A percentile compares a stretch with the other conserved stretches of the same genome.
Evolutionary conservation across 352 stramenopile species (phyloP).

Genomic region (Phytophthora tubulina): DNA sequence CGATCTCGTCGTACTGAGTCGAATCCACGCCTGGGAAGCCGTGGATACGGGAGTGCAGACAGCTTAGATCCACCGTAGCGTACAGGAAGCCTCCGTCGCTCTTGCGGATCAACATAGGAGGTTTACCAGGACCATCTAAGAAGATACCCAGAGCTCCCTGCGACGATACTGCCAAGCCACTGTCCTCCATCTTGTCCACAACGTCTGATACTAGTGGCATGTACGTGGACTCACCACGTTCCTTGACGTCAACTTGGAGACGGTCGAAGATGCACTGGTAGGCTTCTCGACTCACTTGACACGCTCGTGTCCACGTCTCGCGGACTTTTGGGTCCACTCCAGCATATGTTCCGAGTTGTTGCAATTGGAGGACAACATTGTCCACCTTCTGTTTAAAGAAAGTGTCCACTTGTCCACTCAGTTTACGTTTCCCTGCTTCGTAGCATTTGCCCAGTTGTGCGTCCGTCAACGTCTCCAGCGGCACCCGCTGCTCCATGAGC

Average conservation of each 20-base stretch:
- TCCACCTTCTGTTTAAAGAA: conserved; percentile 75
- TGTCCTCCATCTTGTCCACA: conserved; percentile 54
- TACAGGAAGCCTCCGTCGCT: conserved; percentile 85
- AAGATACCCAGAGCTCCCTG: conserved; percentile 81
- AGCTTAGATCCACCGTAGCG: conserved; percentile 79
- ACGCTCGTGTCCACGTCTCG: conserved; percentile 68
- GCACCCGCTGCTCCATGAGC: conserved; percentile 62
- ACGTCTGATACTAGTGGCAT: conserved; percentile 61
- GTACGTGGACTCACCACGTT: conserved; percentile 86
- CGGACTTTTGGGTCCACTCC: conserved; percentile 54
- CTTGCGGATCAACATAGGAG: conserved; percentile 87
- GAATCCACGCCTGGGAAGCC: conserved; percentile 72
- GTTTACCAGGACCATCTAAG: conserved; percentile 71
- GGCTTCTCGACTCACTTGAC: conserved; percentile 74
- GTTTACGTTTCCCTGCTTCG: conserved; percentile 65
- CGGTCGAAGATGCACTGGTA: conserved; percentile 76
- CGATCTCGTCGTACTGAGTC: conserved; percentile 77
- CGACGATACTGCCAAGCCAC: conserved; percentile 61
- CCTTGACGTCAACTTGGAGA: conserved; percentile 66
- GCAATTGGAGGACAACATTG: conserved; percentile 76
- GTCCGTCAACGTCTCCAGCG: conserved; percentile 63
- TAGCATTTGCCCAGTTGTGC: conserved; percentile 74
- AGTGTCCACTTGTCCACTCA: conserved; percentile 48
- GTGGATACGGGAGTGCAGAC: conserved; percentile 78
- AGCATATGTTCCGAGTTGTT: conserved; percentile 51